Conservation (phyloP, 345 rosid species). For the Eucalyptus globulus region DNA sequence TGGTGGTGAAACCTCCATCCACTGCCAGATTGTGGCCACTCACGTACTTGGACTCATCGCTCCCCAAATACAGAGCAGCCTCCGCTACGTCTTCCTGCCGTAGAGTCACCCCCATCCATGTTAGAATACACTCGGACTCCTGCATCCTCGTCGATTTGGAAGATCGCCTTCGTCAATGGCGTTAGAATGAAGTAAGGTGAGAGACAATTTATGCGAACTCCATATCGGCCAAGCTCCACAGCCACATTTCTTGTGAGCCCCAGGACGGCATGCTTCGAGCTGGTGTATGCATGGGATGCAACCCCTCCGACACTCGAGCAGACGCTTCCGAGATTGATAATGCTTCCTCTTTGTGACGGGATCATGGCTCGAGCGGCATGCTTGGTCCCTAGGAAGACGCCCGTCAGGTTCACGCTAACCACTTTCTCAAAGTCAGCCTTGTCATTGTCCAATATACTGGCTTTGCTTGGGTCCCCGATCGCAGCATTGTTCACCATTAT, state of each 20-base stretch:
- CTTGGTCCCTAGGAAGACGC: constrained; percentile 3
- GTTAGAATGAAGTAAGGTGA: neutral
- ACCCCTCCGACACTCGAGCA: neutral
- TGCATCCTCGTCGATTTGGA: neutral
- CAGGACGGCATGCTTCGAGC: constrained; percentile 3
- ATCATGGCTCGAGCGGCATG: constrained; percentile 14
- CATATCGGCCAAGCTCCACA: neutral
- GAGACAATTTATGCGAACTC: constrained; percentile 1
- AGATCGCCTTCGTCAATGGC: neutral
- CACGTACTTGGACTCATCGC: constrained; percentile 11
- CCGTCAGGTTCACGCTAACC: neutral
- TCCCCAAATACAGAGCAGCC: constrained; percentile 2
- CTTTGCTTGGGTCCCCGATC: neutral
- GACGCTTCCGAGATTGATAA: neutral
- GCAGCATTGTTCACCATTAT: neutral
- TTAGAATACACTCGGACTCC: neutral
- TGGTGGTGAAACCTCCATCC: neutral
- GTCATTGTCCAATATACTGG: neutral
- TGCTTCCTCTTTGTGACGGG: neutral
- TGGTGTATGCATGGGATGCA: neutral
- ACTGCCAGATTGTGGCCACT: neutral
- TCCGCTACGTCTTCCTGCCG: neutral
- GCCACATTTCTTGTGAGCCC: constrained; percentile 2
- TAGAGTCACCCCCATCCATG: neutral
- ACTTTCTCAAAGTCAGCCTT: neutral